Base-by-base conservation (phyloP, 2,329 filamentous ascomycete species). In the Pseudomassariella vexata region DNA sequence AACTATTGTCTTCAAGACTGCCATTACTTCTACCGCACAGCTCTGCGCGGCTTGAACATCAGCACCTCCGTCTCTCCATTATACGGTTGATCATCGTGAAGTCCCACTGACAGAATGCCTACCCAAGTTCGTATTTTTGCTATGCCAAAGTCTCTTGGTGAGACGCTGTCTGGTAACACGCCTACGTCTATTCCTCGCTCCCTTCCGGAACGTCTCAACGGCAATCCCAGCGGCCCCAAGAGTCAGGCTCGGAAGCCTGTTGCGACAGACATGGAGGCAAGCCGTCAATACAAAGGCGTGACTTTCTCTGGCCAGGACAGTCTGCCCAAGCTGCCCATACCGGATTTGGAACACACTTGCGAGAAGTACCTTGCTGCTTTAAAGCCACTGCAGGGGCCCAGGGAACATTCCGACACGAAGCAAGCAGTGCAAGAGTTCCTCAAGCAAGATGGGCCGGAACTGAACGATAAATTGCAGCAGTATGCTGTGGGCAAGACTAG, bases 1-100 rank as follows among this genome's bases (percentile, higher is more conserved):
- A 62, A 72, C 50, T 90, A 86, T 60, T 94, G 70, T 61, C 68
- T 85, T 36, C 82, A 92, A 70, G 84, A 94, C 62, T 94, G 85
- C 53, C 86, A 94, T 59, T 94, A 94, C 65, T 94, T 94, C 65
- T 92, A 85, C 68, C 85, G 85, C 69, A 94, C 82, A 60, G 84
- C 85, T 55, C 67, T 94, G 65, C 85, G 85, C 69, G 81, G 88
- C 55, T 68, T 94, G 49, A 90, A 84, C 54, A 79, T 94, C 49
- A 75, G 79, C 63, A 94, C 85, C 49, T 74, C 67, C 52, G 76
- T 94, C 59, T 86, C 82, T 45, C 80, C 83, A 47, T 67, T 86
- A 34, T 87, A 86, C 67, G 73, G 71, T 61, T 86, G 68, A 71
- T 49, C 56, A 42, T 61, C 47, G 34, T 23, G 43, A 46, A 48